Conservation (phyloP, 1,139 yeast species). For the Geotrichum cucujoidarum region DNA sequence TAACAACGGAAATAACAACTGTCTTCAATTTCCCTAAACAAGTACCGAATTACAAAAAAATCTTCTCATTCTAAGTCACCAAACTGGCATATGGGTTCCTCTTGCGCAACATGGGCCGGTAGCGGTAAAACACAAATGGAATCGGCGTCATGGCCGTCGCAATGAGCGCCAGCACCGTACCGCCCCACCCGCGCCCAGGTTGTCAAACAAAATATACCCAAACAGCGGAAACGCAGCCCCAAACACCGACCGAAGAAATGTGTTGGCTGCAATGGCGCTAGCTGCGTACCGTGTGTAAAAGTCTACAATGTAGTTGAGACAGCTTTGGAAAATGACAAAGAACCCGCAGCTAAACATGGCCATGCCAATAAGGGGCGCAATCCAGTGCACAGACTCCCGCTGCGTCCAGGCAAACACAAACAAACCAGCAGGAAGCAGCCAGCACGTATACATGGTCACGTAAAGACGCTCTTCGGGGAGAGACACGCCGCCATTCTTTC, state of each 20-base stretch:
- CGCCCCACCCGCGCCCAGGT: conserved; percentile 62
- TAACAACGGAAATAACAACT: no score
- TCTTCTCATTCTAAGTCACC: background rate
- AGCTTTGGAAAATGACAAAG: conserved; percentile 53
- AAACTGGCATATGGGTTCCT: conserved; percentile 45
- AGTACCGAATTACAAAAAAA: no score
- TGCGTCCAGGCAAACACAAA: conserved; percentile 76
- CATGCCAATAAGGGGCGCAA: conserved; percentile 64
- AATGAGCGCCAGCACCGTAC: conserved; percentile 52
- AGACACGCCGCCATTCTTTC: conserved; percentile 49
- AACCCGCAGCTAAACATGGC: conserved; percentile 59
- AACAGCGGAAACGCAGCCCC: conserved; percentile 78
- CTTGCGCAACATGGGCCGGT: conserved; percentile 54
- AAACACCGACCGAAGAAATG: conserved; percentile 60
- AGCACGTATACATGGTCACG: conserved; percentile 43
- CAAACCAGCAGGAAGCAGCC: conserved; percentile 60
- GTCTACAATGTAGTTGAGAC: conserved; percentile 58
- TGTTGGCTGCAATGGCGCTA: conserved; percentile 76
- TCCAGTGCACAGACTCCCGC: conserved; percentile 60
- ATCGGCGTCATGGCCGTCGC: conserved; percentile 56
- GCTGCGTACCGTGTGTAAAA: conserved; percentile 64
- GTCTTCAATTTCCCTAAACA: no score
- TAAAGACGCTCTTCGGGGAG: conserved; percentile 60
- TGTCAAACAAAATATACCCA: conserved; percentile 51
- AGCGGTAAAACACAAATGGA: conserved; percentile 55